Base-by-base conservation (phyloP, 768 basidiomycete species). In the Amanita thiersii region DNA sequence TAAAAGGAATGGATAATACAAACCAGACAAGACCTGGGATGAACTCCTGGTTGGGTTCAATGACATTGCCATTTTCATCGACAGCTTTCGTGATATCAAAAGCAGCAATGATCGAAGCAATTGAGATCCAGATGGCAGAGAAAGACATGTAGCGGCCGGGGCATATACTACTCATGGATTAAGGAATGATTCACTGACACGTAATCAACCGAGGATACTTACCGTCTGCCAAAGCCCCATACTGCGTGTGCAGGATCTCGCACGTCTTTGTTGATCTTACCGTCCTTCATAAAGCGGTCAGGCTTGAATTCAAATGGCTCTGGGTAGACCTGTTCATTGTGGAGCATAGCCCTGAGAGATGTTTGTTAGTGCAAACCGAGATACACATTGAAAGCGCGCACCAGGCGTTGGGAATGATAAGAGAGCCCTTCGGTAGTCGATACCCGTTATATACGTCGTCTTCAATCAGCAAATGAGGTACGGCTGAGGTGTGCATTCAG, bases 381-480 rank as follows among this genome's bases (percentile, higher is more conserved):
- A 9, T 9, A 30, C 14, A 14, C 9, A 14, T 30, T 30, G 29
- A 30, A 9, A 9, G 14, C 9, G 14, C 29, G 29, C 29, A 56
- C 55, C 55, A 58, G 15, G 36, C 45, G 35, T 55, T 58, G 12
- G 52, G 39, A 12, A 53, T 39, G 1, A 58, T 33, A 10, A 51
- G 33, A 15, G 55, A 49, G 2, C 65, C 66, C 44, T 58, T 57
- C 11, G 66, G 65, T 28, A 66, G 60, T 32, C 53, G 54, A 45
- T 63, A 64, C 3, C 63, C 63, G 30, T 58, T 54, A 37, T 60
- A 65, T 11, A 59, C 54, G 42, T 64, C 61, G 18, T 64, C 61
- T 17, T 50, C 36, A 7, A 42, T 48, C 14, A 44, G 31, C 11
- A 37, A 20, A 34, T 51, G 53, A 2, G 49, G 44, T 17, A 56